Conservation (phyloP, 83 land plant species). For the Picea mariana region DNA sequence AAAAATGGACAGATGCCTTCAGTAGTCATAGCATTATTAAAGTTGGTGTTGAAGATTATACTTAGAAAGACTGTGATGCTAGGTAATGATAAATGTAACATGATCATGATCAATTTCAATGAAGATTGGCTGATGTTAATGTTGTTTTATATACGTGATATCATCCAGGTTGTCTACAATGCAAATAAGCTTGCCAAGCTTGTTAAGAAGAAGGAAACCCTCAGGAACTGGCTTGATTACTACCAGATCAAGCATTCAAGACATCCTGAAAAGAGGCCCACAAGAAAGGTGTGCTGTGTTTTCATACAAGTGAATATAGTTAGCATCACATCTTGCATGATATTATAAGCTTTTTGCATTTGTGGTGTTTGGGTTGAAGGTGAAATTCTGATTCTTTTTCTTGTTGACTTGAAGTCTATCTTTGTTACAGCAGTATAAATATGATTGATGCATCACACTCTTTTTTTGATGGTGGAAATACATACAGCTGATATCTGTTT, state of each 20-base stretch:
- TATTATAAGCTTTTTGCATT: neutral
- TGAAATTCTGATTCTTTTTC: neutral
- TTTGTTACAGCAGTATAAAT: neutral
- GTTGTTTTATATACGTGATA: no score
- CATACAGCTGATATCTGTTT: neutral
- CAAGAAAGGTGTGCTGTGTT: constrained; percentile 40
- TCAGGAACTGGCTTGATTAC: constrained; percentile 48
- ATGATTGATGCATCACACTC: constrained; percentile 1
- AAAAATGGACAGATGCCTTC: neutral
- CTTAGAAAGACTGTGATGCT: no score
- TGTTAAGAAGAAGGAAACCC: constrained; percentile 50
- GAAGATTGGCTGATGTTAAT: neutral
- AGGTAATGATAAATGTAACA: no score
- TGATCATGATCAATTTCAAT: neutral
- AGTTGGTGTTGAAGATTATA: no score
- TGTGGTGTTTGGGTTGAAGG: neutral
- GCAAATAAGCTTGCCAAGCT: constrained; percentile 67
- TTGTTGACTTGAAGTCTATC: neutral
- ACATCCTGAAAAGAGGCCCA: constrained; percentile 43
- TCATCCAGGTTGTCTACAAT: constrained; percentile 65
- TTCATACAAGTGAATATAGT: neutral
- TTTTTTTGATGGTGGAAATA: neutral
- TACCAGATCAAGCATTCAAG: constrained; percentile 37
- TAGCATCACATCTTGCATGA: neutral
- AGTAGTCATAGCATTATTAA: no score